phyloP scores from a whole-genome alignment of 306 rosid species.

The Quercus parvula region DNA sequence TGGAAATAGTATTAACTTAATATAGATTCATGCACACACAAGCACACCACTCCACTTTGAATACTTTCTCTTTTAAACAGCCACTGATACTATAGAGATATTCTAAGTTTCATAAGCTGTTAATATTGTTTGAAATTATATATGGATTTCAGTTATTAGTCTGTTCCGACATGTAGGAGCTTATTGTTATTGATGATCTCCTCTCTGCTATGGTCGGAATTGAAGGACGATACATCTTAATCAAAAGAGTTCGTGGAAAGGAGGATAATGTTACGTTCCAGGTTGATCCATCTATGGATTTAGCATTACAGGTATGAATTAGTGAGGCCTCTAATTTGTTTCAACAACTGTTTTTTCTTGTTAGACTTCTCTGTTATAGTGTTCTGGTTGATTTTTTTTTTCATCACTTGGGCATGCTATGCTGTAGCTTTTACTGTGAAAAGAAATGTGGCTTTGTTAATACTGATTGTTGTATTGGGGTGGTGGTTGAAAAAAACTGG shows the following conservation, averaged over 20 bases:
- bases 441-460: neutral
- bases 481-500: neutral
- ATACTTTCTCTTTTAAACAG: neutral
- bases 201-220: slow-evolving; percentile 84
- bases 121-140: neutral
- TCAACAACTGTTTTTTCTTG: neutral
- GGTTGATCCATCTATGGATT: slow-evolving; percentile 91
- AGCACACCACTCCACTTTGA: neutral
- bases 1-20: neutral
- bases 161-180: slow-evolving; percentile 61
- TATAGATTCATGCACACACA: neutral
- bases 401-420: neutral
- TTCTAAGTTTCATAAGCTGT: neutral
- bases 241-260: slow-evolving; percentile 60
- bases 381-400: neutral
- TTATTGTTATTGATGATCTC: slow-evolving; percentile 86
- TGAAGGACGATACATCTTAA: slow-evolving; percentile 82
- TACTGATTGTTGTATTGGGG: neutral
- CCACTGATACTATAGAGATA: neutral
- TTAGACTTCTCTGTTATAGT: neutral
- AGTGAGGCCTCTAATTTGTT: neutral
- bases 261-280: slow-evolving; percentile 52
- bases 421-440: neutral
- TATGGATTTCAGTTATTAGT: slow-evolving; percentile 1
- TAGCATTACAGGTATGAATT: slow-evolving; percentile 81